Conservation (phyloP, 2,329 filamentous ascomycete genomes). For the Sporothrix brunneoviolacea region DNA sequence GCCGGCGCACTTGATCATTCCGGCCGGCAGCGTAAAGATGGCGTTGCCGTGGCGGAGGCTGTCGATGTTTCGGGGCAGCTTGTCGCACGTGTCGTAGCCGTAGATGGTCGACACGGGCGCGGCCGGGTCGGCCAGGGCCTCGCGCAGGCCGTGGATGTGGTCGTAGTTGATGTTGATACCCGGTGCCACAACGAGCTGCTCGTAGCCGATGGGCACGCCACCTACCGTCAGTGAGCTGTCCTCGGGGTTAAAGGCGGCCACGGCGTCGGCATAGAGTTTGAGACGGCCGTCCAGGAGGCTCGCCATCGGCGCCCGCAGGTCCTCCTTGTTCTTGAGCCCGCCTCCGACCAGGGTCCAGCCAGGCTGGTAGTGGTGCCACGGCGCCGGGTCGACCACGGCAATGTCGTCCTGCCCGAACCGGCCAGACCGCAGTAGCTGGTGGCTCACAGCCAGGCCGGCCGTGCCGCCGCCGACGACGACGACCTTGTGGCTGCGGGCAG, state of each 20-base stretch:
- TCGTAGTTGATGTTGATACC: conserved; percentile 46
- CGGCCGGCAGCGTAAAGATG: conserved; percentile 54
- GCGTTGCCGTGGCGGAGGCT: conserved; percentile 43
- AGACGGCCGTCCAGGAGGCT: conserved; percentile 53
- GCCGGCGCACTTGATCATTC: conserved; percentile 54
- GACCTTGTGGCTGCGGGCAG: conserved; percentile 12
- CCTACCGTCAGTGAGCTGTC: conserved; percentile 49
- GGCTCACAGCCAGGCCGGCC: conserved; percentile 58
- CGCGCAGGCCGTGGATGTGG: conserved; percentile 48
- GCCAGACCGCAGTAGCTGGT: conserved; percentile 57
- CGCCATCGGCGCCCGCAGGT: conserved; percentile 45
- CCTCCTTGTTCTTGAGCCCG: conserved; percentile 56
- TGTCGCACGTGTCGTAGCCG: conserved; percentile 48
- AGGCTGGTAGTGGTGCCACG: conserved; percentile 61
- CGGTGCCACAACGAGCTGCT: conserved; percentile 58
- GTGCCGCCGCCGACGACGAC: conserved; percentile 42
- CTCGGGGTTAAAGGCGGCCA: conserved; percentile 46
- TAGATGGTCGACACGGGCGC: conserved; percentile 51
- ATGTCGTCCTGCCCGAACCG: conserved; percentile 54
- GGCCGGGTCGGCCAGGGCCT: conserved; percentile 43
- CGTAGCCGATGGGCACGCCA: conserved; percentile 52
- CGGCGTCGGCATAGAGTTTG: conserved; percentile 50
- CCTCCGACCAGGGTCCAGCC: conserved; percentile 65
- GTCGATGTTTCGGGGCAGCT: conserved; percentile 43
- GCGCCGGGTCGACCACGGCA: conserved; percentile 56